A percentile compares a stretch with the other conserved stretches of the same genome.
Conservation (phyloP, 768 basidiomycete genomes). For the Ephemerocybe angulata region DNA sequence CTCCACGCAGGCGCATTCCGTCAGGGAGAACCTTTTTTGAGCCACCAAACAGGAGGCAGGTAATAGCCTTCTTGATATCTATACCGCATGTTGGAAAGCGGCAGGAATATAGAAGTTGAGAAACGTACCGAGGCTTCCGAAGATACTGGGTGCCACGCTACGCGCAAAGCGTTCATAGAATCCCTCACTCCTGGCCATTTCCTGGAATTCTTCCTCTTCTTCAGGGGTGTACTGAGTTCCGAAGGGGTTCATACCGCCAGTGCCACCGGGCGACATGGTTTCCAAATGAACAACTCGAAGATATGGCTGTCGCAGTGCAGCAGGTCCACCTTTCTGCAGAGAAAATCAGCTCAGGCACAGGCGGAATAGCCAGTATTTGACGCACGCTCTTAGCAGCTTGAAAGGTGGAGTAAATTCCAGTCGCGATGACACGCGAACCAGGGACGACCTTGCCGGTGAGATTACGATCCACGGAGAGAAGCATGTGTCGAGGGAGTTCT, state of each 20-base stretch:
- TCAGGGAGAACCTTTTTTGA: conserved; percentile 97
- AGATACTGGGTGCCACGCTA: conserved; percentile 97
- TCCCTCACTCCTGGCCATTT: conserved; percentile 82
- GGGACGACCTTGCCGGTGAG: conserved; percentile 92
- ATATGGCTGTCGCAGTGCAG: conserved; percentile 91
- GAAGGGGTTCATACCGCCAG: conserved; percentile 77
- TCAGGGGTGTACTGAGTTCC: conserved; percentile 88
- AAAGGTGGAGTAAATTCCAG: conserved; percentile 96
- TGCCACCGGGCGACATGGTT: conserved; percentile 72
- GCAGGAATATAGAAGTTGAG: background rate
- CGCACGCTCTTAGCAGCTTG: conserved; percentile 81
- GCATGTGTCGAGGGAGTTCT: conserved; percentile 93
- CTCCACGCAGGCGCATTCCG: conserved; percentile 93
- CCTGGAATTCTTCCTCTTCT: conserved; percentile 94
- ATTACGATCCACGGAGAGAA: conserved; percentile 86
- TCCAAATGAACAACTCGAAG: conserved; percentile 92
- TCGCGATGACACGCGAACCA: conserved; percentile 91
- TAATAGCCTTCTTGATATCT: conserved; percentile 99
- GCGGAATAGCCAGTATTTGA: conserved; percentile 11
- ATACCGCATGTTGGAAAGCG: conserved; percentile 7
- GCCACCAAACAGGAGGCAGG: conserved; percentile 94
- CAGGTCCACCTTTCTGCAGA: conserved; percentile 77
- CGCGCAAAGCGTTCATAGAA: conserved; percentile 93
- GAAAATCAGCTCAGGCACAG: background rate
- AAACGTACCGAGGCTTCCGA: conserved; percentile 77